Evolutionary conservation across 2,329 filamentous ascomycete species (phyloP).

Genomic region (Nothophaeocryptopus gaeumannii): DNA sequence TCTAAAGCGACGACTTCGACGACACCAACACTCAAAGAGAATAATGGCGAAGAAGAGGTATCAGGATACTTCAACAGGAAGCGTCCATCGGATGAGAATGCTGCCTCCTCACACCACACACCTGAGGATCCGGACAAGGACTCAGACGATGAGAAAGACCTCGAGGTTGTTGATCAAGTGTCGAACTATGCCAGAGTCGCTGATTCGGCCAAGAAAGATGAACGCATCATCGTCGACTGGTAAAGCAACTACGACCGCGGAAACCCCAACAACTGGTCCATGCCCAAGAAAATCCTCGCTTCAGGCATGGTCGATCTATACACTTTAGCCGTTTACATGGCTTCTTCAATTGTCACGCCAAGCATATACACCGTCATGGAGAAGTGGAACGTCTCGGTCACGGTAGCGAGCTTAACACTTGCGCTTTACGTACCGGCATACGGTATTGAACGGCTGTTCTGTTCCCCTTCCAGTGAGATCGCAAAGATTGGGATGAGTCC

Average conservation of each 20-base stretch:
- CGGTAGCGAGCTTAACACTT: conserved; percentile 57
- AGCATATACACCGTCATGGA: conserved; percentile 48
- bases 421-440: conserved; percentile 49
- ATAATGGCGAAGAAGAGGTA: too few species aligned
- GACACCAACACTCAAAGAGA: neutral
- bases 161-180: too few species aligned
- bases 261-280: neutral
- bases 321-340: conserved; percentile 36
- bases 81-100: too few species aligned
- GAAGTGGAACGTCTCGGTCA: conserved; percentile 52
- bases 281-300: neutral
- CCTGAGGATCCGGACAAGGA: too few species aligned
- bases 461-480: conserved; percentile 65
- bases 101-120: too few species aligned
- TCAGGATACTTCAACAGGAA: too few species aligned
- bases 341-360: conserved; percentile 49
- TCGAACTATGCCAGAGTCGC: too few species aligned
- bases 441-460: conserved; percentile 63
- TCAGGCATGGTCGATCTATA: conserved; percentile 38
- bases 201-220: neutral
- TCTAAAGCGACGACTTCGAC: conserved; percentile 23
- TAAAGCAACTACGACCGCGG: neutral
- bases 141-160: too few species aligned
- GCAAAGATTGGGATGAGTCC: conserved; percentile 64
- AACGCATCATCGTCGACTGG: neutral